Evolutionary conservation across 148 eudicot genomes (phyloP).

Genomic region (Mesembryanthemum crystallinum): DNA sequence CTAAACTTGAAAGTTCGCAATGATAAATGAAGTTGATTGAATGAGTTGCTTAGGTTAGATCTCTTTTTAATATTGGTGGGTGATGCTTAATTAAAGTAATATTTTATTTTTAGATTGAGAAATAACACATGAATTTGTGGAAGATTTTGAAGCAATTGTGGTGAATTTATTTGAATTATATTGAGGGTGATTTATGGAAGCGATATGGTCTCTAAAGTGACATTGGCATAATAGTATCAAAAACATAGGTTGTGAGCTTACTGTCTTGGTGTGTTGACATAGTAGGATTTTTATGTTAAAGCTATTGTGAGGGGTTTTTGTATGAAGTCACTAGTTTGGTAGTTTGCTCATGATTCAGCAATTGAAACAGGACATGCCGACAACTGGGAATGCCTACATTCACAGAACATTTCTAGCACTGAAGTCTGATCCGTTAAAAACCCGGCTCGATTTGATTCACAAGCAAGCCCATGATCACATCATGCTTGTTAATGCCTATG

Average conservation of each 20-base stretch:
- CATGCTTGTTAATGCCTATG: slow-evolving; percentile 77
- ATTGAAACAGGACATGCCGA: slow-evolving; percentile 45
- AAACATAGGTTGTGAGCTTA: too few species aligned
- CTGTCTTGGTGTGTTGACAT: too few species aligned
- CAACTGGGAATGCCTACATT: slow-evolving; percentile 63
- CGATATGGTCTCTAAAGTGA: too few species aligned
- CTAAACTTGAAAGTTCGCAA: too few species aligned
- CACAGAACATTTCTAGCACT: slow-evolving; percentile 68
- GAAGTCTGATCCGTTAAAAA: slow-evolving; percentile 79
- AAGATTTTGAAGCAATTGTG: slow-evolving; percentile 2
- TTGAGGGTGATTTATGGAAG: background rate
- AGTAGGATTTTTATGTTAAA: too few species aligned
- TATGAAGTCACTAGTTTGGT: background rate
- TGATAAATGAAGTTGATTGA: background rate
- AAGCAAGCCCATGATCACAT: slow-evolving; percentile 81
- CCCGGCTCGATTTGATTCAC: slow-evolving; percentile 71
- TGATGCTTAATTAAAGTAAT: background rate
- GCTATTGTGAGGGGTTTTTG: too few species aligned
- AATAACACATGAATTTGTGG: background rate
- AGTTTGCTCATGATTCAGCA: slow-evolving; percentile 8
- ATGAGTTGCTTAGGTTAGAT: slow-evolving; percentile 7
- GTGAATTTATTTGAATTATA: too few species aligned
- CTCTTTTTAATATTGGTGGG: background rate
- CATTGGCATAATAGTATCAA: too few species aligned
- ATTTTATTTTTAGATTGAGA: background rate